These are phyloP conservation scores for Monoraphidium neglectum DNA, from an alignment of 139 green algal species.

Conservation along the genomic window DNA sequence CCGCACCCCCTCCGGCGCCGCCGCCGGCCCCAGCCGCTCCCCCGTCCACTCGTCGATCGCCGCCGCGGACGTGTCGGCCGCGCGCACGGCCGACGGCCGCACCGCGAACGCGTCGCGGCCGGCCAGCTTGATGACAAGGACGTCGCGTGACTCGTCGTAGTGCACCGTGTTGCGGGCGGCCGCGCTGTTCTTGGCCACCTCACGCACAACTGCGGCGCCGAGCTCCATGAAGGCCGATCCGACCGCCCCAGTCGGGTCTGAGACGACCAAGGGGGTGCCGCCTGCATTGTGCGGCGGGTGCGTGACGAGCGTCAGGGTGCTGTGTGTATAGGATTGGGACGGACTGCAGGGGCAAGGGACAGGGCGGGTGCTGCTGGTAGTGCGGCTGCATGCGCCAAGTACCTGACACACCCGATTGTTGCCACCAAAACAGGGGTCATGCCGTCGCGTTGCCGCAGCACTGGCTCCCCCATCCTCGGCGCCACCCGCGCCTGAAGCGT, in stretches of 20 bases:
- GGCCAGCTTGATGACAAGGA: conserved; percentile 44
- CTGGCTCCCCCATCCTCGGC: too few relatives aligned
- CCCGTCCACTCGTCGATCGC: conserved; percentile 92
- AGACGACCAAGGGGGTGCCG: conserved; percentile 87
- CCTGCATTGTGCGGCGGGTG: conserved; percentile 34
- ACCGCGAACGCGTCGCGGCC: conserved; percentile 74
- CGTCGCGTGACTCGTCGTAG: conserved; percentile 48
- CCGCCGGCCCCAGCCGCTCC: conserved; percentile 24
- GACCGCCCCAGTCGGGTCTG: conserved; percentile 70
- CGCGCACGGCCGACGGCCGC: conserved; percentile 72
- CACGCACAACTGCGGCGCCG: conserved; percentile 89
- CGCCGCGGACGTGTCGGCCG: conserved; percentile 85
- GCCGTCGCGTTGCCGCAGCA: not conserved
- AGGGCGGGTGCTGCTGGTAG: too few relatives aligned
- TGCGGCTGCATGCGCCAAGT: too few relatives aligned
- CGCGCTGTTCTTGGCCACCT: conserved; percentile 84
- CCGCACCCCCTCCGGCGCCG: conserved; percentile 74
- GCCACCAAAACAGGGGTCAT: too few relatives aligned
- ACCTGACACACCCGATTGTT: too few relatives aligned
- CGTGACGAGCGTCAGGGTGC: not conserved
- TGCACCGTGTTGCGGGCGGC: conserved; percentile 38
- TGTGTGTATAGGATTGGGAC: not conserved
- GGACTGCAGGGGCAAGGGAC: too few relatives aligned
- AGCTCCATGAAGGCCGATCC: conserved; percentile 81
- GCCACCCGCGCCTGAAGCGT: too few relatives aligned